These are phyloP conservation scores for Chaetomium tenue DNA, from an alignment of 495 filamentous ascomycete genomes.

Conservation along the genomic window DNA sequence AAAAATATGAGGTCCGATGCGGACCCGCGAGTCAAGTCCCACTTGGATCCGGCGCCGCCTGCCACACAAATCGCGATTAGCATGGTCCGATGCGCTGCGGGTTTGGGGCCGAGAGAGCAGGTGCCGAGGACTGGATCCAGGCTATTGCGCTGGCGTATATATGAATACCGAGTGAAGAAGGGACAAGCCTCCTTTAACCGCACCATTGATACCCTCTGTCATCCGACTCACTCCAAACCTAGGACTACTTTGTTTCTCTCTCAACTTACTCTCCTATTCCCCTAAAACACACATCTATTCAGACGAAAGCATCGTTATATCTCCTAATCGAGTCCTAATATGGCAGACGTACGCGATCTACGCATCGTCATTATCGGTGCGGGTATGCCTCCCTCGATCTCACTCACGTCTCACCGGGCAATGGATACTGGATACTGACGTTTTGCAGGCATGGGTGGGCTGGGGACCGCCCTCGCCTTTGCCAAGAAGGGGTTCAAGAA, in stretches of 20 bases:
- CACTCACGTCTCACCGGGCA: not conserved
- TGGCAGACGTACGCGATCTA: conserved; percentile 44
- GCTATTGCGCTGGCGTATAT: conserved; percentile 4
- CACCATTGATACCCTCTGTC: not conserved
- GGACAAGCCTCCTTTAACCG: not conserved
- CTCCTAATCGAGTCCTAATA: conserved; percentile 21
- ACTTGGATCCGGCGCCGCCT: conserved; percentile 13
- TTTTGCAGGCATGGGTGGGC: conserved; percentile 68
- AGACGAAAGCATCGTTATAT: not conserved
- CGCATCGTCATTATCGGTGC: conserved; percentile 47
- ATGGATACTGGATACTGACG: conserved; percentile 22
- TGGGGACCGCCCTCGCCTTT: conserved; percentile 68
- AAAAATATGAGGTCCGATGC: not conserved
- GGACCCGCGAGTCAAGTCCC: not conserved
- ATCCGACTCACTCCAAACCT: not conserved
- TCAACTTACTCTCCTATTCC: not conserved
- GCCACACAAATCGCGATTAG: conserved; percentile 10
- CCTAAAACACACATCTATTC: not conserved
- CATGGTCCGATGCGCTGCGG: not conserved
- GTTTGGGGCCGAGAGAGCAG: conserved; percentile 2
- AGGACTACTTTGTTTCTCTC: not conserved
- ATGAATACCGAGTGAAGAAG: not conserved
- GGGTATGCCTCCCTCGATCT: conserved; percentile 29
- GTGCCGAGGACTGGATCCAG: conserved; percentile 25
- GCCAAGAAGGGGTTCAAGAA: conserved; percentile 70